A percentile compares a stretch with the other conserved stretches of the same genome.
Evolutionary conservation across 495 filamentous ascomycete genomes (phyloP).

Genomic region (Terfezia claveryi): DNA sequence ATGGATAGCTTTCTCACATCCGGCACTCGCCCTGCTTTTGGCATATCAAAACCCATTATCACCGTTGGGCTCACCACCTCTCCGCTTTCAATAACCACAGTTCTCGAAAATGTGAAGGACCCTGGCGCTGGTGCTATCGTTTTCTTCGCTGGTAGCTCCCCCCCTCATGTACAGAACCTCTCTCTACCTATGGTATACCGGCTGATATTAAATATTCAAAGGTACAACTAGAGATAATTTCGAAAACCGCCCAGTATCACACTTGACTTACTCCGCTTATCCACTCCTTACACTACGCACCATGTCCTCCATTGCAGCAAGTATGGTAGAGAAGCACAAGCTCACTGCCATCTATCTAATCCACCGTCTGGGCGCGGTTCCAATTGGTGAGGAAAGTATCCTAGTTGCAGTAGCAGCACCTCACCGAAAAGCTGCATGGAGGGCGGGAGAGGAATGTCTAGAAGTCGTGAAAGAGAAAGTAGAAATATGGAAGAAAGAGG

Average conservation of each 20-base stretch:
- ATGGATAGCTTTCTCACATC: neutral
- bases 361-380: constrained; percentile 71
- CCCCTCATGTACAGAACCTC: too few relatives aligned
- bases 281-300: constrained; percentile 51
- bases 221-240: constrained; percentile 84
- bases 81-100: constrained; percentile 34
- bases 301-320: constrained; percentile 42
- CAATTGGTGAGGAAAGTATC: constrained; percentile 78
- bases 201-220: constrained; percentile 10
- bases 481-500: constrained; percentile 93
- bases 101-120: constrained; percentile 47
- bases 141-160: constrained; percentile 46
- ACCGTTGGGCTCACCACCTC: constrained; percentile 32
- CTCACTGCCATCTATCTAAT: constrained; percentile 53
- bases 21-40: neutral
- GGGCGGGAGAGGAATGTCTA: constrained; percentile 69
- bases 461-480: constrained; percentile 66
- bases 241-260: constrained; percentile 44
- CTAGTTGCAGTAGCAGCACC: constrained; percentile 67
- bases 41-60: neutral
- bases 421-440: constrained; percentile 78
- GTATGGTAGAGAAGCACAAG: constrained; percentile 33
- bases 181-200: neutral
- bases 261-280: constrained; percentile 72
- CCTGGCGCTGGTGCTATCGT: constrained; percentile 74